Conservation (phyloP, 164 flowering plant genomes). For the Saururus chinensis region DNA sequence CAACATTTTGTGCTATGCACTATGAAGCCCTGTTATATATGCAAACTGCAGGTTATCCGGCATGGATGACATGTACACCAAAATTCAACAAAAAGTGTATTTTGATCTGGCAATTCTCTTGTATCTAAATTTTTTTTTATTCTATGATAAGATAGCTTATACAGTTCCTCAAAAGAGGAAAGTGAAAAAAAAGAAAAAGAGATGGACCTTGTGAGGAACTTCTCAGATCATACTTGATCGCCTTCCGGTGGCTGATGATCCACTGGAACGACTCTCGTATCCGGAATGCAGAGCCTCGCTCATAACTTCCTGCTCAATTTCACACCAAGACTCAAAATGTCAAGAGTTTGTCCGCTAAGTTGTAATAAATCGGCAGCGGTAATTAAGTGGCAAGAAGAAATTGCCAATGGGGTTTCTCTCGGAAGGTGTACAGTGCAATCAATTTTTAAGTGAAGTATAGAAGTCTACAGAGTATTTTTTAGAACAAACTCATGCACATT, state of each 20-base stretch:
- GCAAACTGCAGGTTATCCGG: background rate
- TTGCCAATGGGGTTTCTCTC: no score
- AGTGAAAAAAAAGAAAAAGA: no score
- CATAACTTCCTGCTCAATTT: constrained; percentile 3
- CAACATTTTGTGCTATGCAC: no score
- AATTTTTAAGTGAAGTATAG: no score
- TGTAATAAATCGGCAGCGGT: no score
- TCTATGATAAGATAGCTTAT: background rate
- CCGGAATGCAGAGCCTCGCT: constrained; percentile 2
- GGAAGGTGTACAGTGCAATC: no score
- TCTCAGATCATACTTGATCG: constrained; percentile 7
- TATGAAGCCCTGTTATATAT: background rate
- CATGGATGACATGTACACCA: background rate
- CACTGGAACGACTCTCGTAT: constrained; percentile 23
- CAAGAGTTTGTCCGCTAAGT: background rate
- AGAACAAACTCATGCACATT: no score
- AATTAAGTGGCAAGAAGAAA: no score
- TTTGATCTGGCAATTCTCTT: background rate
- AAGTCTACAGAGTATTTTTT: no score
- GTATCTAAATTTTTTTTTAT: no score
- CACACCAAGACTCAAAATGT: background rate
- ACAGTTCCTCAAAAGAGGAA: background rate
- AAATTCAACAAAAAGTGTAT: background rate
- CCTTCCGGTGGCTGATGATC: constrained; percentile 14
- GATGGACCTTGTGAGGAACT: background rate